Evolutionary conservation across 441 rosid species (phyloP), one percentile per base, ranked within the genome.

Genomic region (Geranium incanum): DNA sequence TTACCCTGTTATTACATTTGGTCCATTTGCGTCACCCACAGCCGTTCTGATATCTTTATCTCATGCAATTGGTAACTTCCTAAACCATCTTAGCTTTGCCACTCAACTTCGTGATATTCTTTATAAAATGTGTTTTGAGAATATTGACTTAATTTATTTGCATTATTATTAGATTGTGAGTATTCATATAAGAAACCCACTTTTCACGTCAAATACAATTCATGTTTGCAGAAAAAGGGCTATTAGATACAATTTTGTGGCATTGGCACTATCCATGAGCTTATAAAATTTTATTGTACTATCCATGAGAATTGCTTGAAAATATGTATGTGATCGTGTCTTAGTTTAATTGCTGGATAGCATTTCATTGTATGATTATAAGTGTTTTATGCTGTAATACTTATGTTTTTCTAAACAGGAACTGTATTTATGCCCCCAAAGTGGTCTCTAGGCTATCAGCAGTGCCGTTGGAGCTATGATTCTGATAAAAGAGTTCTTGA

Each of bases 371-470:
- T 68, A 18, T n/a, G 28, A 5, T 28, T 65, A 1, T 76, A 38
- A 41, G 67, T n/a, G n/a, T 36, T 68, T 59, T 71, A 28, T 36
- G 67, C 41, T 74, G 55, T 39, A 43, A 55, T 52, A 16, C n/a
- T 74, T 16, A 62, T 0, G 68, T 67, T 48, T 73, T 69, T 64
- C 72, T 71, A 38, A 5, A 72, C 78, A 95, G 97, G 97, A 76
- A 88, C 95, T 45, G 80, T 86, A 48, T 92, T 92, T 81, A 92
- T 95, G 97, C 97, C 97, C 68, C 97, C 99, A 57, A 92, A 90
- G 83, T 95, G 99, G 99, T 86, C 99, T 59, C 76, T 95, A 70
- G 99, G 99, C 68, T 95, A 92, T 82, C 97, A 95, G 7, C 99
- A 95, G 75, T 92, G 96, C 72, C 94, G 97, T 37, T 95, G 89